Base-by-base conservation (phyloP, 1,284 basidiomycete genomes). In the Ganoderma sinense region DNA sequence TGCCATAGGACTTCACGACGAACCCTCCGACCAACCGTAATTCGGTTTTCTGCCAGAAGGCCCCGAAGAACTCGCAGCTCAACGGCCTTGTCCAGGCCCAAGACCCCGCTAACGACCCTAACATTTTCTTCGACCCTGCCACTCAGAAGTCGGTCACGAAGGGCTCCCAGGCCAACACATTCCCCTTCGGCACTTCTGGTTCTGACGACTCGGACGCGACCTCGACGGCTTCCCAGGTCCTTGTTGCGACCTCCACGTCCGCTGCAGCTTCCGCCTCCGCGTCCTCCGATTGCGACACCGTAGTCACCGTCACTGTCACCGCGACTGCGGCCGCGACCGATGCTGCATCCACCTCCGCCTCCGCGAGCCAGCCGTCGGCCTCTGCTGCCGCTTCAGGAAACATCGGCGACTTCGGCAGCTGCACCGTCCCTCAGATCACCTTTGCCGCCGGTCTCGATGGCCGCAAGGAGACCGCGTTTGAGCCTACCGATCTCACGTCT, bases 361-460 rank as follows among this genome's bases (percentile, higher is more conserved):
- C 76, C 20, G 55, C 75, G 6, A 69, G 76, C 20, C 72, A 77
- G 6, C 62, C 78, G 14, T 70, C 79, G 11, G 69, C 75, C 8
- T 69, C 76, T 16, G 75, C 77, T 16, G 74, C 75, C 23, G 67
- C 75, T 7, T 60, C 76, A n/a, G 67, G 75, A 26, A 75, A 66
- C 64, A 83, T 84, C 66, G 85, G 83, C n/a, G 76, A 88, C 78
- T 89, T 89, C 71, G 89, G 89, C n/a, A 81, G 77, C 36, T 90
- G 89, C 82, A 81, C 85, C 4, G 80, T 86, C 36, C 88, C 89
- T 16, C 79, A 89, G 77, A 89, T 92, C 71, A 84, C 87, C 72
- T 91, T 91, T 74, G 89, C 82, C 39, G 81, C 76, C 11, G 89
- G 89, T 10, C 88, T 91, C 70, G 88, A 91, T 74, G 80, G 80